Conservation (phyloP, 176 grass and related monocot genomes). For the Aegilops umbellulata region DNA sequence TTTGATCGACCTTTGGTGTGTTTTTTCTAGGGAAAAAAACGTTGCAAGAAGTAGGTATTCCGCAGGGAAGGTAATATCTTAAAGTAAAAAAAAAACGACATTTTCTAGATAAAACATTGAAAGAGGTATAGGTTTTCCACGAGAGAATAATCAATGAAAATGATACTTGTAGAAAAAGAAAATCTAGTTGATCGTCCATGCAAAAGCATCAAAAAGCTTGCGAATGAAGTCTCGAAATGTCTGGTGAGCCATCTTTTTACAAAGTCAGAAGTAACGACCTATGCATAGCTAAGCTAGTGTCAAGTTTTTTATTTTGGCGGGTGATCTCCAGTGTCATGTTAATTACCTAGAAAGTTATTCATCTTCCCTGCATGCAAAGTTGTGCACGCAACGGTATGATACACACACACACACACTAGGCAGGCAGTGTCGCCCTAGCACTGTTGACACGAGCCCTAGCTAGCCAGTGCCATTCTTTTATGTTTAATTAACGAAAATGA, state of each 20-base stretch:
- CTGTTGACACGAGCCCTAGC: not conserved
- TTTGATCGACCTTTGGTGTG: too few species aligned
- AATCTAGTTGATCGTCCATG: too few species aligned
- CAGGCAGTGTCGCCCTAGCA: not conserved
- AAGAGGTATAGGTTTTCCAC: not conserved
- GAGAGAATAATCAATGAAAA: constrained; percentile 1
- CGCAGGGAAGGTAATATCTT: too few species aligned
- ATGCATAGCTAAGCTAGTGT: not conserved
- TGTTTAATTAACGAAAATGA: not conserved
- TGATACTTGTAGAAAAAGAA: not conserved
- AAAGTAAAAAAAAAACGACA: too few species aligned
- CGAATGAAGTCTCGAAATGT: constrained; percentile 29
- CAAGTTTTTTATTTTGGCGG: not conserved
- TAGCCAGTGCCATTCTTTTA: constrained; percentile 9
- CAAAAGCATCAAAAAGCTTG: not conserved
- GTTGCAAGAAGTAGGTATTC: too few species aligned
- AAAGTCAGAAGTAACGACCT: not conserved
- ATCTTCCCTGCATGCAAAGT: not conserved
- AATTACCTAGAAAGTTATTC: not conserved
- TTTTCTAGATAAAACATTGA: not conserved
- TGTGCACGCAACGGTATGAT: not conserved
- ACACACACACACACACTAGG: not conserved
- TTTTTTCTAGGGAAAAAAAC: too few species aligned
- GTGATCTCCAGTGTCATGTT: not conserved
- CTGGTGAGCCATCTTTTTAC: constrained; percentile 15